Evolutionary conservation across 176 grass and related monocot species (phyloP).

Genomic region (Eragrostis nindensis): DNA sequence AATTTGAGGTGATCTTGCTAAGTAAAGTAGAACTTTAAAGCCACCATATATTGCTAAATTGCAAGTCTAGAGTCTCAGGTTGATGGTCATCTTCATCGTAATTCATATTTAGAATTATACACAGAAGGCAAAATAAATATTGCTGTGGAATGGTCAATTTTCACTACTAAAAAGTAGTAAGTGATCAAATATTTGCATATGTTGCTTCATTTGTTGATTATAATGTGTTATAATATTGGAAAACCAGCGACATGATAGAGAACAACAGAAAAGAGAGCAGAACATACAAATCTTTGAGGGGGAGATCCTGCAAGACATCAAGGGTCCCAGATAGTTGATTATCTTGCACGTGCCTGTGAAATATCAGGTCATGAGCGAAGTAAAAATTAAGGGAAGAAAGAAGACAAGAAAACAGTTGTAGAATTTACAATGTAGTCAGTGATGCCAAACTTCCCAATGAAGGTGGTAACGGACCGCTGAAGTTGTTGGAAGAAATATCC

Average conservation of each 20-base stretch:
- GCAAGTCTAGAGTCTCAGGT: slow-evolving; percentile 4
- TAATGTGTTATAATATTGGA: slow-evolving; percentile 25
- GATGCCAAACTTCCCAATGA: slow-evolving; percentile 81
- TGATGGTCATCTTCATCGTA: slow-evolving; percentile 3
- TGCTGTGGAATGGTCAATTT: slow-evolving; percentile 4
- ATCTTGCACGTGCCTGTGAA: slow-evolving; percentile 78
- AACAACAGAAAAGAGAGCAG: slow-evolving; percentile 31
- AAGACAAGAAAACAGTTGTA: slow-evolving; percentile 38
- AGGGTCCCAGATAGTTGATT: slow-evolving; percentile 80
- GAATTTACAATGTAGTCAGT: slow-evolving; percentile 86
- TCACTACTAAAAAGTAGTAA: slow-evolving; percentile 1
- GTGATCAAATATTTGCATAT: slow-evolving; percentile 27
- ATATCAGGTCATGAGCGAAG: slow-evolving; percentile 28
- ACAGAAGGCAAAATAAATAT: slow-evolving; percentile 5
- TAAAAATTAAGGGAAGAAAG: slow-evolving; percentile 17
- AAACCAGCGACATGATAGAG: not conserved
- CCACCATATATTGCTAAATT: slow-evolving; percentile 2
- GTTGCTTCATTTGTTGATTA: not conserved
- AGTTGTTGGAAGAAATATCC: slow-evolving; percentile 92
- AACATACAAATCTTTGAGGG: slow-evolving; percentile 90
- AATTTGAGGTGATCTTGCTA: slow-evolving; percentile 18
- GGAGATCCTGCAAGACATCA: slow-evolving; percentile 82
- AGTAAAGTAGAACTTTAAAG: slow-evolving; percentile 15
- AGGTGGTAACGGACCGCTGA: slow-evolving; percentile 79
- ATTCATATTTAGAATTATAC: not conserved